Percentiles rank a stretch among this genome's conserved stretches.
phyloP scores from a whole-genome alignment of 192 early-diverging fungal species.

The Backusella australiensis region DNA sequence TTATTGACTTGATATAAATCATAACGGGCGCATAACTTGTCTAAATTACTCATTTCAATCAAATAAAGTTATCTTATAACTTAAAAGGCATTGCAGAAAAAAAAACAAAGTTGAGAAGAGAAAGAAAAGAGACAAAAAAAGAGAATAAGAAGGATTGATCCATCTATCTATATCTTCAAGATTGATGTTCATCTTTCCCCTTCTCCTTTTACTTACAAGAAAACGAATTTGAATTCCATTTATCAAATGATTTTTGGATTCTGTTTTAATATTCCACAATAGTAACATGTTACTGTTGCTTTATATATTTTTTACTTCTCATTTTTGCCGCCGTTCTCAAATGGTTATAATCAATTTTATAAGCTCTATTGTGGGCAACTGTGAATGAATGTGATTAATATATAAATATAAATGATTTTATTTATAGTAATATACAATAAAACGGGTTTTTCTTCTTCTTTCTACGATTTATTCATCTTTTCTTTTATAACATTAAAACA shows the following conservation, averaged over 20 bases:
- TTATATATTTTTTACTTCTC: neutral
- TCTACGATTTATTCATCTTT: neutral
- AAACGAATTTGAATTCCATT: neutral
- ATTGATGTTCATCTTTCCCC: neutral
- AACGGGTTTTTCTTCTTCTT: neutral
- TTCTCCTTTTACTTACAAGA: neutral
- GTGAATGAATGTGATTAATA: neutral
- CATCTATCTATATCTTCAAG: neutral
- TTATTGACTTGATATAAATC: conserved; percentile 16
- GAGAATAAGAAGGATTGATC: neutral
- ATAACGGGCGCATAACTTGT: conserved; percentile 11
- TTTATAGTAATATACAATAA: neutral
- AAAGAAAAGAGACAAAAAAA: neutral
- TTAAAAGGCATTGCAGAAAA: neutral
- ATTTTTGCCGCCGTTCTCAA: neutral
- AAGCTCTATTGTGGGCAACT: neutral
- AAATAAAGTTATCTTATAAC: neutral
- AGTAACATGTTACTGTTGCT: neutral
- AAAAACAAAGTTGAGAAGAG: neutral
- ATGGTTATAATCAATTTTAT: neutral
- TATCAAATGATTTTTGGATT: neutral
- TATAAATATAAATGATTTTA: no score
- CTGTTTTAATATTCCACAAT: neutral
- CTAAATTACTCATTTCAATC: neutral
- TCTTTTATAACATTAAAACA: neutral